phyloP scores from a whole-genome alignment of 2,329 filamentous ascomycete genomes.

The Diaporthe vexans region DNA sequence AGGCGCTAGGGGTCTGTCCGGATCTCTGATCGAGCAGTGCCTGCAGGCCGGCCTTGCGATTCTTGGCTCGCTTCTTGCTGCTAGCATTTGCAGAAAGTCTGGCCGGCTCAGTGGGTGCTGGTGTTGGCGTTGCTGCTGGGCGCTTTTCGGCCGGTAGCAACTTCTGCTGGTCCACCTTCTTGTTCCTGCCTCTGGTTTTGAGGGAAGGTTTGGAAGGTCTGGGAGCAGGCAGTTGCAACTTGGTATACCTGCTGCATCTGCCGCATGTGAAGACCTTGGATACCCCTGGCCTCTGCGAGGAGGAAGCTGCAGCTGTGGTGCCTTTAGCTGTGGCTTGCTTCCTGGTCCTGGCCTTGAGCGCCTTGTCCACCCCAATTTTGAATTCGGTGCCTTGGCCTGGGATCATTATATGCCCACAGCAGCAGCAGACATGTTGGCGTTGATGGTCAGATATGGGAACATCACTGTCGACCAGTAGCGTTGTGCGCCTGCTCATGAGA shows the following conservation, averaged over 20 bases:
- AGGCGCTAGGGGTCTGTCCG: conserved; percentile 53
- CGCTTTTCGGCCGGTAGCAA: background rate
- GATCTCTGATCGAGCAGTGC: conserved; percentile 70
- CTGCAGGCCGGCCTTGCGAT: conserved; percentile 75
- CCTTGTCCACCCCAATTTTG: conserved; percentile 53
- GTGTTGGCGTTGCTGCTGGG: conserved; percentile 32
- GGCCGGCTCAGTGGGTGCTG: conserved; percentile 46
- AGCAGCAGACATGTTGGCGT: conserved; percentile 68
- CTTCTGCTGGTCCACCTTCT: background rate
- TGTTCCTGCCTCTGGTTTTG: conserved; percentile 40
- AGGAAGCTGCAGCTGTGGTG: background rate
- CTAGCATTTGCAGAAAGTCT: conserved; percentile 64
- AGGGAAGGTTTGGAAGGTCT: conserved; percentile 45
- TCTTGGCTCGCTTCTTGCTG: conserved; percentile 77
- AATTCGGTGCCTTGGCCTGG: conserved; percentile 61
- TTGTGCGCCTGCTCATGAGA: conserved; percentile 68
- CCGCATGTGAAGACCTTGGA: conserved; percentile 61
- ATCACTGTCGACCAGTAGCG: conserved; percentile 63
- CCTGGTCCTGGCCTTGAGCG: conserved; percentile 63
- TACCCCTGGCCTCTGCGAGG: conserved; percentile 43
- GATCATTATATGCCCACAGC: conserved; percentile 73
- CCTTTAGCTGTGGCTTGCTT: conserved; percentile 7
- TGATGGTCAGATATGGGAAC: conserved; percentile 62
- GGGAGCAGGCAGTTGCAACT: conserved; percentile 57
- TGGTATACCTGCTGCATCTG: conserved; percentile 60